Percentiles rank a stretch among this genome's conserved stretches.
Evolutionary conservation across 2,329 filamentous ascomycete genomes (phyloP).

Genomic region (Hymenoscyphus occultus): DNA sequence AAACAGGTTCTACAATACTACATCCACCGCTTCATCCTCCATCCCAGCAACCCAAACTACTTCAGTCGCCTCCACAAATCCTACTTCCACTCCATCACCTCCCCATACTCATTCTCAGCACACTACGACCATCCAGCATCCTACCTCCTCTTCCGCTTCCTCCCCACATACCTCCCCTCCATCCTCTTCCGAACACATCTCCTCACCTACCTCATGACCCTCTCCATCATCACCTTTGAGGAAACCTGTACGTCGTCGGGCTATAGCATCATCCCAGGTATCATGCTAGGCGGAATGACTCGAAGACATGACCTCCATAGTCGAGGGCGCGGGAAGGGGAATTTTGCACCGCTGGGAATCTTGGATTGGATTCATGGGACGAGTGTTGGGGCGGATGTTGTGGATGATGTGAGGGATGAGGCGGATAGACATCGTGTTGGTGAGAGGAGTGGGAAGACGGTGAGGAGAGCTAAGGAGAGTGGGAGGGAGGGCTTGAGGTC

Average conservation of each 20-base stretch:
- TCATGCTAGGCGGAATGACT: constrained; percentile 51
- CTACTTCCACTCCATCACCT: constrained; percentile 51
- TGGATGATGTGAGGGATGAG: constrained; percentile 53
- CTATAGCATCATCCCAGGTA: constrained; percentile 56
- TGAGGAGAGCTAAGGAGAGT: constrained; percentile 35
- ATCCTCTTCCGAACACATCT: constrained; percentile 66
- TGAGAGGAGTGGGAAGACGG: constrained; percentile 39
- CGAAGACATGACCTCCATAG: constrained; percentile 55
- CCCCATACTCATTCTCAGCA: constrained; percentile 60
- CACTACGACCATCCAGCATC: constrained; percentile 67
- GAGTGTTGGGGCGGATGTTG: constrained; percentile 50
- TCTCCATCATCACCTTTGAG: constrained; percentile 60
- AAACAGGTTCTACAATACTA: constrained; percentile 63
- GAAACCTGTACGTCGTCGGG: constrained; percentile 66
- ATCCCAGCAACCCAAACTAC: constrained; percentile 43
- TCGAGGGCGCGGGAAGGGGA: constrained; percentile 52
- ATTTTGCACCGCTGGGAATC: constrained; percentile 60
- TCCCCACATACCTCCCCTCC: constrained; percentile 65
- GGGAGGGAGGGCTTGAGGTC: constrained; percentile 38
- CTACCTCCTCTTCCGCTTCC: constrained; percentile 59
- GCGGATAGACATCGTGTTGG: constrained; percentile 53
- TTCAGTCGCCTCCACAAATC: constrained; percentile 44
- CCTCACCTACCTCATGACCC: constrained; percentile 67
- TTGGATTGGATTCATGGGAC: constrained; percentile 61
- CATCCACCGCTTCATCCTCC: constrained; percentile 70